Base-by-base conservation (phyloP, 2,329 filamentous ascomycete species). In the Cladosporium sphaerospermum region DNA sequence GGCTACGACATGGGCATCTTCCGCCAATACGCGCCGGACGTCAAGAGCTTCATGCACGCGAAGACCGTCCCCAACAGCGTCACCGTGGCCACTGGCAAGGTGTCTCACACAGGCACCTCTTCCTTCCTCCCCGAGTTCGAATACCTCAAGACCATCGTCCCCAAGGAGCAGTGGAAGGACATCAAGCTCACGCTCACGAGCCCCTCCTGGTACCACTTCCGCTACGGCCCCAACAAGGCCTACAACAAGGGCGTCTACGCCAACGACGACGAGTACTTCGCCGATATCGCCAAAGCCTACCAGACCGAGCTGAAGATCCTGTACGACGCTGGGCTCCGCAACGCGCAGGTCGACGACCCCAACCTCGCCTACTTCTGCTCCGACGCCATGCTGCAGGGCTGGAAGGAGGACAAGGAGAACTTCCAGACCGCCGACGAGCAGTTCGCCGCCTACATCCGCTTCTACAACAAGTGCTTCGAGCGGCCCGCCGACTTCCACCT, bases 361-460 rank as follows among this genome's bases (percentile, higher is more conserved):
- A 75, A 75, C 45, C 64, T 76, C n/a, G 73, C 73, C 5, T 63
- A 88, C 68, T 89, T 89, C 70, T 89, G 85, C 71, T 85, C 82
- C 16, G 75, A 85, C 54, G 81, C 83, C 66, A 88, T 88, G 79
- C 78, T 86, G 34, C 71, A 79, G 45, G 85, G 85, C 13, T 89
- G 84, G 81, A 79, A 80, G 51, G 78, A 78, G 11, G 86, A 89
- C 65, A 70, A 77, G 45, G 77, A 83, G 61, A 89, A 90, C 66
- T 79, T 79, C 50, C 81, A 83, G 67, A 80, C 80, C 1, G 80
- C 85, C 6, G 85, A 88, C 45, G 82, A 84, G 59, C 81, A 89
- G 42, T 79, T 91, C 18, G 84, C 88, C 61, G 80, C 84, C 28
- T 91, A 91, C 71, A 86, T 91, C 67, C 75, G 78, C 56, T 80